Base-by-base conservation (phyloP, 2,329 filamentous ascomycete species). In the Clarireedia monteithiana region DNA sequence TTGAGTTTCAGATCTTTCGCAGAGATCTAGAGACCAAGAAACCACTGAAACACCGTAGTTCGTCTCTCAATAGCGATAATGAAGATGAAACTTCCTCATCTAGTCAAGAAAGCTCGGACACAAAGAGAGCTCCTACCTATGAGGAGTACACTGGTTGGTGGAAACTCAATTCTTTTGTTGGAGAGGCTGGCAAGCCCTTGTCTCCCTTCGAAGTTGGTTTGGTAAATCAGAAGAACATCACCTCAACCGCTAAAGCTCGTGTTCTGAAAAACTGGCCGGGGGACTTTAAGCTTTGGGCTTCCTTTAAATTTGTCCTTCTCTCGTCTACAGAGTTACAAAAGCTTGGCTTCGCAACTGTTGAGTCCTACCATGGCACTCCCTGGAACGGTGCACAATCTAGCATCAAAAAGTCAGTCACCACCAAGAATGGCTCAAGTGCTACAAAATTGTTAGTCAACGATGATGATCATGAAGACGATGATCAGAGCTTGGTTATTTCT, bases 141-240 rank as follows among this genome's bases (percentile, higher is more conserved):
- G 50, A 62, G n/a, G 52, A 60, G 1, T 49, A 59, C 46, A 15
- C 38, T 5, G 45, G 55, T 7, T 66, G 64, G 64, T 55, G 58
- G 26, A 56, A 61, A 20, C 48, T 58, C 1, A 60, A 63, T 26
- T 24, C 27, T 15, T 50, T 53, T 34, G 36, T 62, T 20, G 30
- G 42, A 4, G 38, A 40, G 20, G 48, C 58, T 5, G 51, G 36
- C 12, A 14, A 24, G 12, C 42, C 50, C 23, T 38, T 50, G 10
- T 59, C 62, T 34, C 50, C 63, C 5, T 66, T 63, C 27, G 59
- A 64, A 47, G 48, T 66, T 20, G 48, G 45, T 4, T 59, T 63
- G 6, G 34, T 59, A 12, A 54, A 58, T 23, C 48, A 51, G n/a
- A 55, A 42, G 5, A 56, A 39, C 4, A 12, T 36, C 6, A 26